Base-by-base conservation (phyloP, 768 basidiomycete species). In the Suillus decipiens region DNA sequence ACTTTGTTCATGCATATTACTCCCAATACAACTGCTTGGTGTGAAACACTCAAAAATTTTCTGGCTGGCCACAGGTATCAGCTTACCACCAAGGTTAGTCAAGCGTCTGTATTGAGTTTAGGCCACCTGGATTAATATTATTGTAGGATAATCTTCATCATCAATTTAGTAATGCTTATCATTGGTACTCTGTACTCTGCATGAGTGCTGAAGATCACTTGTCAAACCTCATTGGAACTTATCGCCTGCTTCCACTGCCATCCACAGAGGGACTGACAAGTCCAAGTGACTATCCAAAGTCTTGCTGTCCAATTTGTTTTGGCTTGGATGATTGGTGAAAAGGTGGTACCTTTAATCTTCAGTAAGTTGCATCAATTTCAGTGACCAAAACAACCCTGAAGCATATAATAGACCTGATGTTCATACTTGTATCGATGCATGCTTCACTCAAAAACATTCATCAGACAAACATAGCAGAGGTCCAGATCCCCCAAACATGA, bases 361-460 rank as follows among this genome's bases (percentile, higher is more conserved):
- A 7, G 47, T 28, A 48, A 48, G 47, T 7, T 47, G 14, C 3
- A 14, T 48, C 24, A 48, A 48, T 48, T 28, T 28, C 3, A 48
- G 47, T 1, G 28, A 48, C 47, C 28, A 48, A 48, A 48, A 3
- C 3, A 48, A 28, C 28, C 8, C 12, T 48, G 15, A 48, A 48
- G 1, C 3, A 28, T 28, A 48, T 3, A 1, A 15, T 48, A 48
- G 47, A 48, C 47, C 47, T 48, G 47, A 48, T 1, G 14, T 48
- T 14, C 47, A 48, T 43, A 70, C 75, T 8, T 76, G 73, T 36
- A 19, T 73, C 6, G 77, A 78, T 63, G 72, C 72, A 0, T 75
- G 73, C 59, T 77, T 79, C 60, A 74, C 69, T 31, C 76, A 79
- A 61, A 76, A 77, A 53, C 3, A 14, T 31, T 41, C 58, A 28